Evolutionary conservation across 371 early-diverging fungal genomes (phyloP).

Genomic region (Mortierella sp.): DNA sequence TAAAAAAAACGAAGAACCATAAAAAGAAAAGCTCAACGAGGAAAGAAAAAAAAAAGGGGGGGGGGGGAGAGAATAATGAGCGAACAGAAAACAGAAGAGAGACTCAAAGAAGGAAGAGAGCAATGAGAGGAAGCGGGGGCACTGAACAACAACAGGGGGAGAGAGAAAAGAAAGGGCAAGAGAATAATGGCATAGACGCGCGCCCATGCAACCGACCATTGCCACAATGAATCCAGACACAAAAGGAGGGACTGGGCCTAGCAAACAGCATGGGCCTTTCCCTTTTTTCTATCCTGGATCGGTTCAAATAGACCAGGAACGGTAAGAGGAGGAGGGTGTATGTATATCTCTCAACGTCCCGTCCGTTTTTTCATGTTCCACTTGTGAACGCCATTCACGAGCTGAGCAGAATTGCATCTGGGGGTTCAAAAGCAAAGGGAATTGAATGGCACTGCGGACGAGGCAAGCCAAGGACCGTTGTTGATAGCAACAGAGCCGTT

Average conservation of each 20-base stretch:
- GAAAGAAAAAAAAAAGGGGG: slow-evolving; percentile 15
- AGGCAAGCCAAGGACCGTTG: no score
- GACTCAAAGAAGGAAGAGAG: background rate
- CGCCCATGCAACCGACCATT: background rate
- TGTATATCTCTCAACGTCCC: background rate
- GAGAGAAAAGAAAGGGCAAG: background rate
- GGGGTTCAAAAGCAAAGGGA: no score
- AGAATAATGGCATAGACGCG: background rate
- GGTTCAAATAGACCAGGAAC: background rate
- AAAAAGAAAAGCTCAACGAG: background rate
- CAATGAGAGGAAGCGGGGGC: background rate
- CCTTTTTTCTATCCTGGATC: background rate
- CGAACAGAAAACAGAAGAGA: background rate
- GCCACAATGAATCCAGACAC: background rate
- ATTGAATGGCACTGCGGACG: no score
- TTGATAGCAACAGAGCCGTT: no score
- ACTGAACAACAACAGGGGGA: background rate
- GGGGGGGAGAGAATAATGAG: slow-evolving; percentile 3
- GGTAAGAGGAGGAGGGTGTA: background rate
- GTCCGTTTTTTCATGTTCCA: background rate
- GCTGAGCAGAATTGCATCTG: no score
- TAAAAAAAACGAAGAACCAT: background rate
- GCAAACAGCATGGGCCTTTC: background rate
- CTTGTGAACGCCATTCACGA: no score
- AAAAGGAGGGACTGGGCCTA: background rate